Percentiles rank a stretch among this genome's conserved stretches.
phyloP scores from a whole-genome alignment of 257 asterid species.

The Gentiana macrophylla region DNA sequence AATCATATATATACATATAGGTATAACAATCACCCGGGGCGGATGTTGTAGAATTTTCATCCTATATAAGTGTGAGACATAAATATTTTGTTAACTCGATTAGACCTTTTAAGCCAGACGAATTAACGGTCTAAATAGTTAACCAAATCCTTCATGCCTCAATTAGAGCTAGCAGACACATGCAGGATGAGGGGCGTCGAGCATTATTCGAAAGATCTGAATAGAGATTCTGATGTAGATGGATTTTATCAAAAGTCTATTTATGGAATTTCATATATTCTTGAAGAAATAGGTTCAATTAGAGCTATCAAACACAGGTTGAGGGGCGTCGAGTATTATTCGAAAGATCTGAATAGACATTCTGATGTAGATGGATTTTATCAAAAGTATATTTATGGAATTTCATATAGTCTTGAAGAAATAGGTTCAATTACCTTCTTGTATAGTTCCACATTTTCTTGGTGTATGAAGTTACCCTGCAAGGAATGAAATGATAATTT shows the following conservation, averaged over 20 bases:
- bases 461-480: slow-evolving; percentile 60
- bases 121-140: neutral
- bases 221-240: neutral
- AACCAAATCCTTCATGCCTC: no score
- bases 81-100: no score
- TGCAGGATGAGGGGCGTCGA: no score
- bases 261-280: slow-evolving; percentile 43
- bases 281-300: slow-evolving; percentile 17
- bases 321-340: no score
- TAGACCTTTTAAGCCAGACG: no score
- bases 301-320: no score
- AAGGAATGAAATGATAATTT: slow-evolving; percentile 17
- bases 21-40: no score
- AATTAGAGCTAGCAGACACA: no score
- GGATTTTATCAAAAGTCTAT: slow-evolving; percentile 5
- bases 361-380: neutral
- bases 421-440: slow-evolving; percentile 35
- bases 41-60: neutral
- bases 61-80: no score
- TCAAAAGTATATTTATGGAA: slow-evolving; percentile 22
- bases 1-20: neutral
- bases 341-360: slow-evolving; percentile 2
- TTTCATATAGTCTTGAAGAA: slow-evolving; percentile 40
- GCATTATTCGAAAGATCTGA: neutral
- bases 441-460: slow-evolving; percentile 55